phyloP scores from a whole-genome alignment of 768 basidiomycete genomes.

The Arthromyces matolae region DNA sequence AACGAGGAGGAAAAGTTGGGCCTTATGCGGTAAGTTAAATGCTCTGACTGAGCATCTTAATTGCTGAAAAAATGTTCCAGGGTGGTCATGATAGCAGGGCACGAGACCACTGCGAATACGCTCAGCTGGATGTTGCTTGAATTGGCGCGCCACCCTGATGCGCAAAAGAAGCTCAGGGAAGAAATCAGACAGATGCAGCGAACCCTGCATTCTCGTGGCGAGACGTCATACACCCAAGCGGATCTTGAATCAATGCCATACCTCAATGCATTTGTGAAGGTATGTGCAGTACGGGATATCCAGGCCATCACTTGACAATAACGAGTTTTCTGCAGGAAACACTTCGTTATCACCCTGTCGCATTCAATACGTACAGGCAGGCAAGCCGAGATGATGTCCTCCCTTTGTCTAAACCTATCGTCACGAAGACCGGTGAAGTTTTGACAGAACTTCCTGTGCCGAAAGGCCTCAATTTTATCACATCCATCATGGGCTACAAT shows the following conservation, averaged over 20 bases:
- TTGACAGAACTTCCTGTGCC: constrained; percentile 47
- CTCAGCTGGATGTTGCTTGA: constrained; percentile 61
- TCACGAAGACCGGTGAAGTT: constrained; percentile 38
- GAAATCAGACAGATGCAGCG: constrained; percentile 48
- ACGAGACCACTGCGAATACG: constrained; percentile 60
- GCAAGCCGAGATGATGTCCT: constrained; percentile 52
- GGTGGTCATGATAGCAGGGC: constrained; percentile 47
- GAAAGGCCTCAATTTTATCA: constrained; percentile 45
- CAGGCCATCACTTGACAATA: too few species aligned
- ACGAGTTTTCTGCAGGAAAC: too few species aligned
- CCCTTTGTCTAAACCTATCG: constrained; percentile 53
- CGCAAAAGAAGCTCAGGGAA: constrained; percentile 57
- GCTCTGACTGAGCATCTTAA: not conserved
- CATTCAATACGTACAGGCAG: constrained; percentile 32
- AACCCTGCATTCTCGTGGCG: constrained; percentile 33
- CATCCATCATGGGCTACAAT: constrained; percentile 52
- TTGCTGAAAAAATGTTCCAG: constrained; percentile 45
- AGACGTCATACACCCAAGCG: constrained; percentile 32
- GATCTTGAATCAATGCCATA: constrained; percentile 53
- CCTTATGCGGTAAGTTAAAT: constrained; percentile 46
- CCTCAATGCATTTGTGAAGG: constrained; percentile 43
- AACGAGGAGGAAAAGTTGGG: constrained; percentile 47
- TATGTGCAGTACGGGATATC: constrained; percentile 15
- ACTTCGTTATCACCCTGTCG: constrained; percentile 41
- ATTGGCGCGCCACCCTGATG: constrained; percentile 51